Evolutionary conservation across 1,284 basidiomycete genomes (phyloP).

Genomic region (Lentinus polychrous): DNA sequence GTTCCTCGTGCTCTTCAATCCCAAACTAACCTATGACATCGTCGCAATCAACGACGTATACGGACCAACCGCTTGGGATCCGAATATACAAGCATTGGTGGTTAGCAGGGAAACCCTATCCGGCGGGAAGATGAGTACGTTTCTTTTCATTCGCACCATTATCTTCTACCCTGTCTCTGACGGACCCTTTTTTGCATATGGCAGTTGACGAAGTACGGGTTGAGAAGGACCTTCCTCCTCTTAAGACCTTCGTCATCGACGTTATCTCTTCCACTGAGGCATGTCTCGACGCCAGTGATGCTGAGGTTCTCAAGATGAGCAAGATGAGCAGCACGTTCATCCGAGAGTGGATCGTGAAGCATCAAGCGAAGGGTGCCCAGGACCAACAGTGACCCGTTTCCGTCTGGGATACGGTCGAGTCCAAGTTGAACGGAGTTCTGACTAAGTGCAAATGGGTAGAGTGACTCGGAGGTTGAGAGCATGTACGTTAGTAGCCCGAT

Average conservation of each 20-base stretch:
- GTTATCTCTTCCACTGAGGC: constrained; percentile 68
- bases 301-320: constrained; percentile 58
- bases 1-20: constrained; percentile 68
- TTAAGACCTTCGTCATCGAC: constrained; percentile 76
- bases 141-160: neutral
- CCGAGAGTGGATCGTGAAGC: constrained; percentile 70
- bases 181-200: too few species aligned
- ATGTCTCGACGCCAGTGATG: constrained; percentile 55
- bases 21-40: constrained; percentile 54
- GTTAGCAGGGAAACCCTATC: constrained; percentile 80
- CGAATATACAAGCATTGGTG: constrained; percentile 80
- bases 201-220: constrained; percentile 63
- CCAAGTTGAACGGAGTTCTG: too few species aligned
- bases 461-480: too few species aligned
- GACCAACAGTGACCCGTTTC: too few species aligned
- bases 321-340: constrained; percentile 93
- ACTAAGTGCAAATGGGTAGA: too few species aligned
- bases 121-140: constrained; percentile 69
- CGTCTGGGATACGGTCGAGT: too few species aligned
- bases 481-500: too few species aligned
- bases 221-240: constrained; percentile 47
- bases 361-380: constrained; percentile 9
- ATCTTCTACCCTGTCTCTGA: too few species aligned
- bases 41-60: constrained; percentile 77
- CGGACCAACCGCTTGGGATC: constrained; percentile 83